Evolutionary conservation across 2,329 filamentous ascomycete genomes (phyloP), one percentile per base, ranked within the genome.

Genomic region (Mollisiaceae sp.): DNA sequence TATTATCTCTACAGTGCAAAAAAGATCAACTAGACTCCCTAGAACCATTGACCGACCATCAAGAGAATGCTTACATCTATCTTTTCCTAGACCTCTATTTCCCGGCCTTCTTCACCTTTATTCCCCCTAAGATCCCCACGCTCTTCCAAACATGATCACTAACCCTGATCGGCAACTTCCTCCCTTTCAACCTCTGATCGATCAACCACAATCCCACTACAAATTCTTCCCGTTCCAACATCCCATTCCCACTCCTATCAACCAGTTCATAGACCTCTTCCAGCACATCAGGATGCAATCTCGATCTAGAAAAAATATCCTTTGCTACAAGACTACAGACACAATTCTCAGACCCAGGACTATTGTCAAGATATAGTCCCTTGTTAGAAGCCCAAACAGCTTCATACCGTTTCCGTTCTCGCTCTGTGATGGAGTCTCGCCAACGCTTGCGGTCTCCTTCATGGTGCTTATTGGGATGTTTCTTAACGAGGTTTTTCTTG

Each of bases 311-410:
- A 90, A 91, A 95, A n/a, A 95, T 85, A 69, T 95, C 91, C 22
- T 88, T 81, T 1, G 88, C 90, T 8, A 93, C 85, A 0, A 93
- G 78, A 72, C 89, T 91, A 39, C 84, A 82, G 2, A 94, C 89
- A 55, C 84, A 81, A 15, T 86, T 82, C 27, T 72, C 72, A 5
- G 63, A 67, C 9, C 66, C 65, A 1, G 60, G 50, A 32, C 77
- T 73, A 56, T 77, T 71, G 14, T 63, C 57, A 15, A 69, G 75
- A 9, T 86, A 78, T 0, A 87, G 65, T 0, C 91, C 91, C 58
- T 88, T 86, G 72, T 95, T 95, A 50, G 91, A 92, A 1, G 92
- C 92, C 91, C 91, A 95, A 1, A 95, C 85, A 2, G 90, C 92
- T 76, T 94, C 92, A 76, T 95, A 95, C 1, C 92, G 84, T 73